phyloP scores from a whole-genome alignment of 192 early-diverging fungal genomes.

The Geranomyces variabilis region DNA sequence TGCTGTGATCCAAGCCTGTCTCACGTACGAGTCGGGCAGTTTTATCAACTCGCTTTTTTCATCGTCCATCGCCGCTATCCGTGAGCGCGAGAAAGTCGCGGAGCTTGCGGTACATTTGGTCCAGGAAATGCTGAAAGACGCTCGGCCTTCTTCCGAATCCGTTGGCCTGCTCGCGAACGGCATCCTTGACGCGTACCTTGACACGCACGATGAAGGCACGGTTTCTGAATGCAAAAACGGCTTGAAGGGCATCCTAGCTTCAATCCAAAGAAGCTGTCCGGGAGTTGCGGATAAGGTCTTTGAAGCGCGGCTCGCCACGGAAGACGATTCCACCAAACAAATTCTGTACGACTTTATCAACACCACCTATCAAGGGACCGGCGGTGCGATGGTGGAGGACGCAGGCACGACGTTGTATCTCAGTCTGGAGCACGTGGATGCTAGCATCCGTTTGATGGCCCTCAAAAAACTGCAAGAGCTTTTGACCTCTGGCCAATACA shows the following conservation, averaged over 20 bases:
- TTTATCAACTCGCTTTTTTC: conserved; percentile 16
- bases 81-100: not conserved
- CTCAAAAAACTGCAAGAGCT: conserved; percentile 60
- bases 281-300: conserved; percentile 22
- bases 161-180: not conserved
- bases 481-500: conserved; percentile 42
- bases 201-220: not conserved
- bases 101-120: conserved; percentile 13
- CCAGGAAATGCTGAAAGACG: conserved; percentile 6
- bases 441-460: conserved; percentile 70
- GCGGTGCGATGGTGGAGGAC: conserved; percentile 65
- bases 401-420: conserved; percentile 80
- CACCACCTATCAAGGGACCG: conserved; percentile 60
- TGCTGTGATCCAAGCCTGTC: not conserved
- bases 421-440: conserved; percentile 74
- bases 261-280: conserved; percentile 8
- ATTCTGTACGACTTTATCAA: conserved; percentile 60
- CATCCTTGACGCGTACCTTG: conserved; percentile 16
- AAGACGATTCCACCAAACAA: not conserved
- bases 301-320: conserved; percentile 4
- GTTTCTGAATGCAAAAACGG: not conserved
- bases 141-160: not conserved
- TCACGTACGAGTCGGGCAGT: conserved; percentile 20
- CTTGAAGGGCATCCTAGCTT: not conserved
- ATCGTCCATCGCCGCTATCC: conserved; percentile 2